Conservation (phyloP, 257 asterid species). For the Jacaranda mimosifolia region DNA sequence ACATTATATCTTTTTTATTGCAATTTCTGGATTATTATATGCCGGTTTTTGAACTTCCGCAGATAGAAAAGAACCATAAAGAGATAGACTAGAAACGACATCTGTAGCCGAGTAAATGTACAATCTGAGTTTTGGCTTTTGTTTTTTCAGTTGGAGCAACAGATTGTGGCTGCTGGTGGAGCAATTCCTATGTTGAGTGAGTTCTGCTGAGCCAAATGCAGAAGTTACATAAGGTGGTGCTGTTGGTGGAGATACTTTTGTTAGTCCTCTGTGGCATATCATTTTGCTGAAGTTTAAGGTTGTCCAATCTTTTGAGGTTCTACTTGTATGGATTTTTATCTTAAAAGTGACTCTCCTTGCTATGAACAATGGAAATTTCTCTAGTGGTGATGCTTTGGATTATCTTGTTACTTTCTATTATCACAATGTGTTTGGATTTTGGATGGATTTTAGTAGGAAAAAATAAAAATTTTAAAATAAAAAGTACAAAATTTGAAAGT, state of each 20-base stretch:
- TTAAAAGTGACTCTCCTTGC: neutral
- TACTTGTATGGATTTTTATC: neutral
- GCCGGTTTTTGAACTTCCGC: too few relatives aligned
- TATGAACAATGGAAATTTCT: too few relatives aligned
- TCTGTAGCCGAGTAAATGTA: too few relatives aligned
- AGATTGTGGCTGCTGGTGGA: slow-evolving; percentile 86
- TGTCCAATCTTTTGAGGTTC: slow-evolving; percentile 6
- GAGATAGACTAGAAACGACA: too few relatives aligned
- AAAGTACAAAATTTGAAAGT: too few relatives aligned
- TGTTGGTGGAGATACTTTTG: neutral
- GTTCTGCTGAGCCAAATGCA: slow-evolving; percentile 28
- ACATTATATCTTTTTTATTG: too few relatives aligned
- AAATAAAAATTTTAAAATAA: too few relatives aligned
- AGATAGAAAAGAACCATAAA: too few relatives aligned
- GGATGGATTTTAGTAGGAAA: too few relatives aligned
- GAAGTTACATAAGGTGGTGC: neutral
- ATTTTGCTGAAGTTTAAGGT: slow-evolving; percentile 1
- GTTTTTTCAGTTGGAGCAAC: slow-evolving; percentile 71
- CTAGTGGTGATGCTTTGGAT: neutral
- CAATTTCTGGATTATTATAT: neutral
- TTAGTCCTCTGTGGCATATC: neutral
- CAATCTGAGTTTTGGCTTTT: neutral
- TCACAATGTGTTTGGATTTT: neutral
- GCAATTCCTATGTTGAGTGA: slow-evolving; percentile 55
- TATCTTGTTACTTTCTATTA: neutral